phyloP scores from a whole-genome alignment of 2,329 filamentous ascomycete genomes.

The Colletotrichum karsti region DNA sequence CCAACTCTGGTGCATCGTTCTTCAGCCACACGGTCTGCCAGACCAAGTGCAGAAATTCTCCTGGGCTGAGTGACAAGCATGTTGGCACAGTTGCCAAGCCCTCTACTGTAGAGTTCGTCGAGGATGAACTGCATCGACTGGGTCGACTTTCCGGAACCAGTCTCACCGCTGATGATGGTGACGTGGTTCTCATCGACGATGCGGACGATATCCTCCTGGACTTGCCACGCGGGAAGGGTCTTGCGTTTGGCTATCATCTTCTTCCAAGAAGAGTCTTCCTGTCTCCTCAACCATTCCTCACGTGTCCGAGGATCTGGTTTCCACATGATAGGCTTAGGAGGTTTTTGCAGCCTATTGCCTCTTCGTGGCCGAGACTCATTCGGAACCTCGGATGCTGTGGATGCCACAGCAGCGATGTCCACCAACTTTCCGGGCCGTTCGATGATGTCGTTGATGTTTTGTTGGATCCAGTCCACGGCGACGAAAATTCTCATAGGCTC shows the following conservation, averaged over 20 bases:
- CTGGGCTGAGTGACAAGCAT: slow-evolving; percentile 97
- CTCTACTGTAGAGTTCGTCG: slow-evolving; percentile 83
- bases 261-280: slow-evolving; percentile 71
- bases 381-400: slow-evolving; percentile 67
- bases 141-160: slow-evolving; percentile 95
- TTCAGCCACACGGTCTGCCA: slow-evolving; percentile 94
- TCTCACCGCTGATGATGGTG: slow-evolving; percentile 96
- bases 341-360: slow-evolving; percentile 45
- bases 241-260: slow-evolving; percentile 79
- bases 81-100: slow-evolving; percentile 80
- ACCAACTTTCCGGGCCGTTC: slow-evolving; percentile 84
- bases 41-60: slow-evolving; percentile 90
- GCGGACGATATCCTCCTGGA: slow-evolving; percentile 78
- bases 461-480: slow-evolving; percentile 90
- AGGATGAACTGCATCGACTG: slow-evolving; percentile 96
- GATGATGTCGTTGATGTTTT: slow-evolving; percentile 83
- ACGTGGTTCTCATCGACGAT: slow-evolving; percentile 84
- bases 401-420: slow-evolving; percentile 83
- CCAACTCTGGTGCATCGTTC: slow-evolving; percentile 86
- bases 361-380: slow-evolving; percentile 35
- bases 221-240: slow-evolving; percentile 86
- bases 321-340: slow-evolving; percentile 71
- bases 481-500: slow-evolving; percentile 92
- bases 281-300: slow-evolving; percentile 75
- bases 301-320: slow-evolving; percentile 66